A percentile compares a stretch with the other conserved stretches of the same genome.
Conservation (phyloP, 805 yeast genomes). For the Starmerella cellae region DNA sequence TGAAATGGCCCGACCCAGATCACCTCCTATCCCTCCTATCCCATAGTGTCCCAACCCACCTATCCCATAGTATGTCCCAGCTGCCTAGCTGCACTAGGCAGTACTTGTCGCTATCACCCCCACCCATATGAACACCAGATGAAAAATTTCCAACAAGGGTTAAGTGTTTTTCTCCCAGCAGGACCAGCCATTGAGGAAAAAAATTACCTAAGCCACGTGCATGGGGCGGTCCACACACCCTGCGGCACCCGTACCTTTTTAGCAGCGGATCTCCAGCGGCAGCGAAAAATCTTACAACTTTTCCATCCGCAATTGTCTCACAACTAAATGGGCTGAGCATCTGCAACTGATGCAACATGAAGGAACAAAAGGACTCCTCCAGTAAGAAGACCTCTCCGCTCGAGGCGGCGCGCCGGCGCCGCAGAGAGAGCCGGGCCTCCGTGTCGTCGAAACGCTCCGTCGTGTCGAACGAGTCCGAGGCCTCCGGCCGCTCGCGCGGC, state of each 20-base stretch:
- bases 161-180: neutral
- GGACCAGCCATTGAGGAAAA: too few relatives aligned
- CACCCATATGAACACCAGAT: neutral
- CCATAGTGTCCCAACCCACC: too few relatives aligned
- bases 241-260: too few relatives aligned
- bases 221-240: neutral
- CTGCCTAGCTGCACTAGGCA: too few relatives aligned
- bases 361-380: constrained; percentile 1
- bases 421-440: constrained; percentile 3
- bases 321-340: neutral
- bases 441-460: constrained; percentile 10
- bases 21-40: too few relatives aligned
- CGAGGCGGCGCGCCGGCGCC: constrained; percentile 2
- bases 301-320: neutral
- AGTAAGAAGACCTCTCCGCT: neutral
- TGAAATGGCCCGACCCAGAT: too few relatives aligned
- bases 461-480: constrained; percentile 5
- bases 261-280: too few relatives aligned
- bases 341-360: neutral
- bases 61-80: too few relatives aligned
- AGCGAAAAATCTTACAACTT: neutral
- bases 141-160: neutral
- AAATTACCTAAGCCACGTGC: neutral
- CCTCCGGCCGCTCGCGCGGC: constrained; percentile 4
- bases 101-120: too few relatives aligned